These are phyloP conservation scores for Geotrichum cucujoidarum DNA, from an alignment of 1,139 yeast species.

Conservation along the genomic window DNA sequence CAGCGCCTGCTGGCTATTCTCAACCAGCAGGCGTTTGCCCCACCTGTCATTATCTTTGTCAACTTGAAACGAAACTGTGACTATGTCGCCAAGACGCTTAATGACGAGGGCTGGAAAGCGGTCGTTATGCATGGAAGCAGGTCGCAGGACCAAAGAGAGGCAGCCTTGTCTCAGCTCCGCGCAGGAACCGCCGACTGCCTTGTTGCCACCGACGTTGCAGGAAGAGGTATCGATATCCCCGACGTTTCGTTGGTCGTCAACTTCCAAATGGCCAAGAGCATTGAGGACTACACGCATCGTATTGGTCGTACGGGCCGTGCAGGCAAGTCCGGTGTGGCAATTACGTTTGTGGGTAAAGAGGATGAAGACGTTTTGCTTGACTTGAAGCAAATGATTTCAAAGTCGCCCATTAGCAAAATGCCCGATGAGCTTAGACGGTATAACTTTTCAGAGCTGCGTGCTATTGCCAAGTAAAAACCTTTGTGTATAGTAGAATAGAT, in stretches of 20 bases:
- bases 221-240: slow-evolving; percentile 91
- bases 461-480: slow-evolving; percentile 8
- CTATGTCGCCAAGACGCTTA: slow-evolving; percentile 48
- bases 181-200: slow-evolving; percentile 58
- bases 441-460: slow-evolving; percentile 18
- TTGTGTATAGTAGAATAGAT: not conserved
- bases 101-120: slow-evolving; percentile 44
- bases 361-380: slow-evolving; percentile 53
- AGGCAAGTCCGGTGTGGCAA: slow-evolving; percentile 70
- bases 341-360: slow-evolving; percentile 59
- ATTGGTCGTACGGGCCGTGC: slow-evolving; percentile 97
- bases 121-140: slow-evolving; percentile 82
- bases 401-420: slow-evolving; percentile 44
- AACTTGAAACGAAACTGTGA: slow-evolving; percentile 75
- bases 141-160: slow-evolving; percentile 81
- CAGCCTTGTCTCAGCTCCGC: slow-evolving; percentile 62
- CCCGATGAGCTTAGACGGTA: slow-evolving; percentile 50
- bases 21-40: slow-evolving; percentile 35
- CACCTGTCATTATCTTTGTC: slow-evolving; percentile 73
- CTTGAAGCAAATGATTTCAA: slow-evolving; percentile 48
- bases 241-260: slow-evolving; percentile 80
- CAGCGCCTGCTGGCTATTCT: slow-evolving; percentile 38
- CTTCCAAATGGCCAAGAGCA: slow-evolving; percentile 70
- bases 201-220: slow-evolving; percentile 94
- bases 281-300: slow-evolving; percentile 86